phyloP scores from a whole-genome alignment of 2,329 filamentous ascomycete genomes.

The Microcyclosporella mali region DNA sequence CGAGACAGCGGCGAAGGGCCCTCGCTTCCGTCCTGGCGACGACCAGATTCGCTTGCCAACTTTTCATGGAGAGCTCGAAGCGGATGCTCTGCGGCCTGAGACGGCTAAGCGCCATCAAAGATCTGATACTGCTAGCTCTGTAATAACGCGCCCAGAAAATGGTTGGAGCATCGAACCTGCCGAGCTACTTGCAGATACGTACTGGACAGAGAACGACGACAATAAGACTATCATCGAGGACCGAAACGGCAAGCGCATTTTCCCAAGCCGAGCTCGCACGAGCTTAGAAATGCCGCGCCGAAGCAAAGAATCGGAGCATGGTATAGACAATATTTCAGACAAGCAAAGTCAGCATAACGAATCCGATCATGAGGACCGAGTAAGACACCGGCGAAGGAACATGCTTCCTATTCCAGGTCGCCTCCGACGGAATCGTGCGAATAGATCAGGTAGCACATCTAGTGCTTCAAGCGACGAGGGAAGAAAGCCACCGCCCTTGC shows the following conservation, averaged over 20 bases:
- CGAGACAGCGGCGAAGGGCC: slow-evolving; percentile 40
- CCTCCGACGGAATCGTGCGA: slow-evolving; percentile 18
- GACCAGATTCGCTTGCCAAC: slow-evolving; percentile 26
- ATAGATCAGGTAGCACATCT: slow-evolving; percentile 22
- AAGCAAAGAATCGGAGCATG: slow-evolving; percentile 18
- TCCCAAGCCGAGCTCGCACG: slow-evolving; percentile 37
- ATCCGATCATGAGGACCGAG: slow-evolving; percentile 13
- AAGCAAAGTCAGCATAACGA: slow-evolving; percentile 9
- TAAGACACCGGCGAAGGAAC: slow-evolving; percentile 7
- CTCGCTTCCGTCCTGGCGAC: slow-evolving; percentile 34
- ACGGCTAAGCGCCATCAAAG: slow-evolving; percentile 24
- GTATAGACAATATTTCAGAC: slow-evolving; percentile 7
- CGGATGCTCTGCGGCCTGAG: slow-evolving; percentile 8
- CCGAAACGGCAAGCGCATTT: slow-evolving; percentile 67
- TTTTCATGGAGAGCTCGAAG: slow-evolving; percentile 25
- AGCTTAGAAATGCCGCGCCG: slow-evolving; percentile 20
- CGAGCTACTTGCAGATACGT: slow-evolving; percentile 81
- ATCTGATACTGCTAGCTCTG: slow-evolving; percentile 44
- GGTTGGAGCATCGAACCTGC: slow-evolving; percentile 81
- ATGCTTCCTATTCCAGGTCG: slow-evolving; percentile 19
- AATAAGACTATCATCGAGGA: slow-evolving; percentile 81
- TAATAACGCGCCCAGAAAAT: slow-evolving; percentile 65
- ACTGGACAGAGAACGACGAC: slow-evolving; percentile 78
- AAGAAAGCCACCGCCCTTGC: slow-evolving; percentile 39
- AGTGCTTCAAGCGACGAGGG: slow-evolving; percentile 28